A percentile compares a stretch with the other conserved stretches of the same genome.
Evolutionary conservation across 2,329 filamentous ascomycete genomes (phyloP).

Genomic region (Talaromyces sp.): DNA sequence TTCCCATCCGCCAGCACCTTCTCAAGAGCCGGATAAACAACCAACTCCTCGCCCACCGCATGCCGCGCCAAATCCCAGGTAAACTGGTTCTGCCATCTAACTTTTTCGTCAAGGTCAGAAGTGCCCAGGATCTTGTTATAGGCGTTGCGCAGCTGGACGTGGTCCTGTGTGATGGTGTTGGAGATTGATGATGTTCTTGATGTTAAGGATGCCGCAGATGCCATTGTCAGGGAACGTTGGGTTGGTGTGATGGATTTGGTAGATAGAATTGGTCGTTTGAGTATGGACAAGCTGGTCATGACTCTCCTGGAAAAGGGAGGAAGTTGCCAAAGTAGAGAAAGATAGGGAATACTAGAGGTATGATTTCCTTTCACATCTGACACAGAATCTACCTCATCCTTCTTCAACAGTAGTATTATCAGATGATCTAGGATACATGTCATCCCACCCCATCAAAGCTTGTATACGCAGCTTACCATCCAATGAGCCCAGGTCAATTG

Average conservation of each 20-base stretch:
- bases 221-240: background rate
- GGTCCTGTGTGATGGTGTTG: conserved; percentile 40
- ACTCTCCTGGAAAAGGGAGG: background rate
- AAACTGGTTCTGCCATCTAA: conserved; percentile 48
- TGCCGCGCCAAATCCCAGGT: conserved; percentile 51
- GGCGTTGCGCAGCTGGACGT: conserved; percentile 38
- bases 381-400: background rate
- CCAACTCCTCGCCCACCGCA: conserved; percentile 48
- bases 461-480: background rate
- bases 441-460: background rate
- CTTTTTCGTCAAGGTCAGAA: conserved; percentile 40
- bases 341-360: too few relatives aligned
- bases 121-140: conserved; percentile 42
- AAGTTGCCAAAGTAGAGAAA: background rate
- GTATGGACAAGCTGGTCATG: background rate
- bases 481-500: background rate
- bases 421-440: background rate
- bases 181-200: conserved; percentile 19
- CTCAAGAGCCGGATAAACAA: conserved; percentile 53
- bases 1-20: conserved; percentile 43
- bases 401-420: background rate
- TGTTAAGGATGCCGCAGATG: background rate
- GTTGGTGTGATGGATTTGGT: background rate
- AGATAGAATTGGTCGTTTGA: background rate
- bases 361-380: too few relatives aligned